phyloP scores from a whole-genome alignment of 306 rosid species.

The Cucurbita argyrosperma region DNA sequence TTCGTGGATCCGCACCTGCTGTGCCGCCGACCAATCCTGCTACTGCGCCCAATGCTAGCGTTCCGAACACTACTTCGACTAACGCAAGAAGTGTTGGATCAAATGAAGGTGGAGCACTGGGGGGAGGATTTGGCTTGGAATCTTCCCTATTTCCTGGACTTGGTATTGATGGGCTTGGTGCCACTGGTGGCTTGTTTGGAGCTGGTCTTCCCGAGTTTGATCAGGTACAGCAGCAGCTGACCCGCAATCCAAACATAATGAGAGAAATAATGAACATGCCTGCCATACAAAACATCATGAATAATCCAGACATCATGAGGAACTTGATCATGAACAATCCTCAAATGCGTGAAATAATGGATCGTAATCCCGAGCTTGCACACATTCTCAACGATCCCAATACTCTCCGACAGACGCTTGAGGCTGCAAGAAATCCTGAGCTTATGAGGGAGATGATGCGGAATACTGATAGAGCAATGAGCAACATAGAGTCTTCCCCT shows the following conservation, averaged over 20 bases:
- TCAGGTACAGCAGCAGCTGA: slow-evolving; percentile 62
- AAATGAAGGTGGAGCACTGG: slow-evolving; percentile 41
- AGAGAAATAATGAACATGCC: slow-evolving; percentile 72
- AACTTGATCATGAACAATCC: slow-evolving; percentile 72
- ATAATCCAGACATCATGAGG: slow-evolving; percentile 57
- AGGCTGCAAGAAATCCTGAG: slow-evolving; percentile 86
- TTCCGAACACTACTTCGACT: slow-evolving; percentile 29
- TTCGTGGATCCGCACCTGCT: slow-evolving; percentile 56
- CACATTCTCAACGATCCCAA: slow-evolving; percentile 80
- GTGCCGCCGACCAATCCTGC: slow-evolving; percentile 18
- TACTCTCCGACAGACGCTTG: slow-evolving; percentile 72
- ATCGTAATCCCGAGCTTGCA: slow-evolving; percentile 71
- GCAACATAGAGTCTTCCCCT: slow-evolving; percentile 82
- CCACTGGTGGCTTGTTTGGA: slow-evolving; percentile 49
- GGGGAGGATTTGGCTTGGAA: slow-evolving; percentile 49
- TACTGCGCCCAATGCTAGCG: slow-evolving; percentile 29
- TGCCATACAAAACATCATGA: slow-evolving; percentile 56
- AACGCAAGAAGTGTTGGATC: slow-evolving; percentile 33
- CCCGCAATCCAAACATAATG: slow-evolving; percentile 50
- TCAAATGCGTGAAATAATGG: slow-evolving; percentile 78
- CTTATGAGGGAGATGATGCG: slow-evolving; percentile 96
- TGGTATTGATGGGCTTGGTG: slow-evolving; percentile 37
- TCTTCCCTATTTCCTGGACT: slow-evolving; percentile 55
- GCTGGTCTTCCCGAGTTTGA: slow-evolving; percentile 56
- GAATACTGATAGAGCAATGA: slow-evolving; percentile 85